Percentiles rank a stretch among this genome's conserved stretches.
Evolutionary conservation across 495 filamentous ascomycete genomes (phyloP).

Genomic region (Amorphotheca resinae): DNA sequence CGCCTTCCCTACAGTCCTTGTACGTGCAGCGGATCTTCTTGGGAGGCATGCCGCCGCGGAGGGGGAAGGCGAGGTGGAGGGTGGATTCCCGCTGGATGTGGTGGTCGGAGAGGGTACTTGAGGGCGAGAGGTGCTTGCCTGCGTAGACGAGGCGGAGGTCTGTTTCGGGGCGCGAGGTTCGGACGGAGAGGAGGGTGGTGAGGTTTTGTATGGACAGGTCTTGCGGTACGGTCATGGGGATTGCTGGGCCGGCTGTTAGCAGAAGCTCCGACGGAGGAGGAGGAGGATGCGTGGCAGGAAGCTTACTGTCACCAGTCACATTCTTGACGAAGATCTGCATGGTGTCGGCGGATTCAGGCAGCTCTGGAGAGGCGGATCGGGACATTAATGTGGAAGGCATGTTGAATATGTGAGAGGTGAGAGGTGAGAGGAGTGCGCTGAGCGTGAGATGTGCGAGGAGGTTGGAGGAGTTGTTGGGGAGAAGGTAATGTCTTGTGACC

Average conservation of each 20-base stretch:
- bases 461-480: neutral
- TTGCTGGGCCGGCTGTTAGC: constrained; percentile 22
- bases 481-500: neutral
- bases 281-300: neutral
- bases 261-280: neutral
- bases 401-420: neutral
- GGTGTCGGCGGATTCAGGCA: constrained; percentile 15
- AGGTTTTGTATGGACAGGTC: constrained; percentile 31
- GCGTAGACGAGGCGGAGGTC: constrained; percentile 35
- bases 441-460: neutral
- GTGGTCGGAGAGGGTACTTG: constrained; percentile 26
- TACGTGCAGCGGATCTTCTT: constrained; percentile 80
- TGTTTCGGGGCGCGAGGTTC: constrained; percentile 28
- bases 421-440: neutral
- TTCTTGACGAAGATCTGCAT: constrained; percentile 42
- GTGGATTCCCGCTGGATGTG: constrained; percentile 29
- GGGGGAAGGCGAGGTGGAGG: constrained; percentile 31
- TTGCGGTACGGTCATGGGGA: constrained; percentile 30
- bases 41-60: constrained; percentile 45
- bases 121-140: constrained; percentile 31
- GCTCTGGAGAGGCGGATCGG: constrained; percentile 20
- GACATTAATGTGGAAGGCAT: constrained; percentile 18
- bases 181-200: constrained; percentile 33
- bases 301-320: constrained; percentile 34
- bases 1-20: constrained; percentile 74